phyloP scores from a whole-genome alignment of 805 yeast genomes.

The Wickerhamomyces pijperi region DNA sequence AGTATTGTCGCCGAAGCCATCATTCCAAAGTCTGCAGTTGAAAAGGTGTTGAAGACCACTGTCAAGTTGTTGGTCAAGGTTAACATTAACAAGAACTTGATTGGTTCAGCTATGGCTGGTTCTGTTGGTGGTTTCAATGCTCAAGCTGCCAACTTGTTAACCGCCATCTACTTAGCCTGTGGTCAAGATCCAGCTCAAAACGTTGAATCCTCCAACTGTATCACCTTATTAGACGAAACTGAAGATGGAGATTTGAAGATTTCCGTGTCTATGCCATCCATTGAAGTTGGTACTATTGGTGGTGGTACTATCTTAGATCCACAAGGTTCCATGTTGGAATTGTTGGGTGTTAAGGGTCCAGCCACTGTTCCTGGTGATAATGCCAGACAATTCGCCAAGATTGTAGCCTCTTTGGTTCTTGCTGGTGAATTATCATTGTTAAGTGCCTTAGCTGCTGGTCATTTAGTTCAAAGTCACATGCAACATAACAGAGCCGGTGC shows the following conservation, averaged over 20 bases:
- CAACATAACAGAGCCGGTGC: conserved; percentile 61
- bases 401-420: conserved; percentile 88
- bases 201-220: conserved; percentile 95
- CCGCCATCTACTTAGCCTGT: conserved; percentile 88
- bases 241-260: conserved; percentile 71
- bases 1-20: conserved; percentile 94
- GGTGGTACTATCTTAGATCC: conserved; percentile 98
- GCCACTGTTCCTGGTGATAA: conserved; percentile 89
- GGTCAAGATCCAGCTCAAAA: conserved; percentile 99
- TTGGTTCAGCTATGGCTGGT: conserved; percentile 99
- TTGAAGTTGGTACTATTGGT: conserved; percentile 98
- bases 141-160: conserved; percentile 92
- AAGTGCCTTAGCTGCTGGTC: conserved; percentile 97
- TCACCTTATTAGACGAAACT: conserved; percentile 81
- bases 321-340: conserved; percentile 90
- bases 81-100: conserved; percentile 77
- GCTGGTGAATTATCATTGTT: conserved; percentile 94
- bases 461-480: conserved; percentile 96
- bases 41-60: conserved; percentile 77
- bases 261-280: conserved; percentile 98
- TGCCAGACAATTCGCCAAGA: conserved; percentile 84
- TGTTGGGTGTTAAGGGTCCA: conserved; percentile 92
- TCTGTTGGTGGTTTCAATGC: conserved; percentile 97
- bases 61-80: conserved; percentile 88
- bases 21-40: conserved; percentile 73